A percentile compares a stretch with the other conserved stretches of the same genome.
Evolutionary conservation across 805 yeast genomes (phyloP).

Genomic region (Starmerella powellii): DNA sequence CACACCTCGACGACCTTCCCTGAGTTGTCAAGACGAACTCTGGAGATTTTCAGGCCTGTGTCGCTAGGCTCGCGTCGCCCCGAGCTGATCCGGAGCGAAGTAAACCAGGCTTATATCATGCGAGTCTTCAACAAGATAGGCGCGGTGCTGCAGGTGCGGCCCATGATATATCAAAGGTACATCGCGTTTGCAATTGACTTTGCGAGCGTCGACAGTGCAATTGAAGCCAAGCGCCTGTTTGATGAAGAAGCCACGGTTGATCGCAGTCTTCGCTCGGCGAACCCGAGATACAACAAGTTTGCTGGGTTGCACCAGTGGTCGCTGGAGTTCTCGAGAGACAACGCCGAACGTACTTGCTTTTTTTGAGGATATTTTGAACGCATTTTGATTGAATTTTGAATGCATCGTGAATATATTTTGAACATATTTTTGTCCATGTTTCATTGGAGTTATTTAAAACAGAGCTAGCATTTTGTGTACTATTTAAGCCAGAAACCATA

Average conservation of each 20-base stretch:
- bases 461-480: too few relatives aligned
- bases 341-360: conserved; percentile 10
- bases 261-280: not conserved
- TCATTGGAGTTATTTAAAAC: too few relatives aligned
- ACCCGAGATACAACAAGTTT: conserved; percentile 1
- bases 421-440: too few relatives aligned
- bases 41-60: conserved; percentile 2
- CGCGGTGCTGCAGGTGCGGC: conserved; percentile 18
- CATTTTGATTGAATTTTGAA: too few relatives aligned
- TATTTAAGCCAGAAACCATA: too few relatives aligned
- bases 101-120: conserved; percentile 8
- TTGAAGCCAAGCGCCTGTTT: conserved; percentile 16
- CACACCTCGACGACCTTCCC: not conserved
- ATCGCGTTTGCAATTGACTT: conserved; percentile 20
- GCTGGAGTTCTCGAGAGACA: conserved; percentile 11
- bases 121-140: conserved; percentile 13
- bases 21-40: conserved; percentile 1
- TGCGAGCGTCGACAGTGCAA: conserved; percentile 12
- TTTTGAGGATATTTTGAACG: not conserved
- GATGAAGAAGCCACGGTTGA: conserved; percentile 5
- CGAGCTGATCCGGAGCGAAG: not conserved
- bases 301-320: conserved; percentile 14
- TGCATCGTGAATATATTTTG: too few relatives aligned
- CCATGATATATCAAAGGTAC: conserved; percentile 16
- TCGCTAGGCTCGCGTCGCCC: not conserved